These are phyloP conservation scores for Samsoniella hepiali DNA, from an alignment of 2,329 filamentous ascomycete genomes.

Conservation along the genomic window DNA sequence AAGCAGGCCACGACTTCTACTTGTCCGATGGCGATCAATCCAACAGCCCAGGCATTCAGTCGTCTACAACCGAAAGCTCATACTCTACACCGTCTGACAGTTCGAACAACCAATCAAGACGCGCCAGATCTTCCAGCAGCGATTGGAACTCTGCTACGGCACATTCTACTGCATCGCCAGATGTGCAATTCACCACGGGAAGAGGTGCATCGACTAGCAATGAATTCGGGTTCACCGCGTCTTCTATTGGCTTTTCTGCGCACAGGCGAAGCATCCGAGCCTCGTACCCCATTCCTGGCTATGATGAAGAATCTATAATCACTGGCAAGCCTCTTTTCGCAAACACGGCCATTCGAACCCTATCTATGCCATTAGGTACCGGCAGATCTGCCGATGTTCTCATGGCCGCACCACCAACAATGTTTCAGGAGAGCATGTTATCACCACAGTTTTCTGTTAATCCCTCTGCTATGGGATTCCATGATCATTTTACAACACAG, in stretches of 20 bases:
- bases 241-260: background rate
- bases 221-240: background rate
- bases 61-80: conserved; percentile 45
- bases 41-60: conserved; percentile 41
- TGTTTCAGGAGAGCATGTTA: conserved; percentile 30
- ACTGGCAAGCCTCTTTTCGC: conserved; percentile 37
- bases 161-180: background rate
- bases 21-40: conserved; percentile 25
- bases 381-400: conserved; percentile 48
- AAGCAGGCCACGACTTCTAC: conserved; percentile 21
- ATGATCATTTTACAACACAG: background rate
- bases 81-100: conserved; percentile 46
- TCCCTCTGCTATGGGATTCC: background rate
- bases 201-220: background rate
- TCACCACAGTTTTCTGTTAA: background rate
- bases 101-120: conserved; percentile 27
- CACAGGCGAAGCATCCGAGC: background rate
- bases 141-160: conserved; percentile 29
- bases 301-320: conserved; percentile 35
- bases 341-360: conserved; percentile 43
- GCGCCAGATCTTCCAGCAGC: conserved; percentile 28
- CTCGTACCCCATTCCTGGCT: conserved; percentile 33
- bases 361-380: conserved; percentile 46
- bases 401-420: conserved; percentile 43
- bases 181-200: background rate